A percentile compares a stretch with the other conserved stretches of the same genome.
phyloP scores from a whole-genome alignment of 331 rosid genomes.

The Telfairia occidentalis region DNA sequence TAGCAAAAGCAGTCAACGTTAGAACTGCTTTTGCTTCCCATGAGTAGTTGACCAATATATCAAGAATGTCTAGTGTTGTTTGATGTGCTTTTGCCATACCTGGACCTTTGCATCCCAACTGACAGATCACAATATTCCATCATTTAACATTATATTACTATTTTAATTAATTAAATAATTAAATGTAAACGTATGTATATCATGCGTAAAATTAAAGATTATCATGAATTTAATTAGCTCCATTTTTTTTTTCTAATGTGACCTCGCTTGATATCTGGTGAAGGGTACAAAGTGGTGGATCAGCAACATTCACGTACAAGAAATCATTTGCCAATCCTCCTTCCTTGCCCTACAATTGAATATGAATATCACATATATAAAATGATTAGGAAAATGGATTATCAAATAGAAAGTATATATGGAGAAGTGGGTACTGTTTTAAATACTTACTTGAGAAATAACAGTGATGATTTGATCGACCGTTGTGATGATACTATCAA shows the following conservation, averaged over 20 bases:
- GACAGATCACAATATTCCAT: neutral
- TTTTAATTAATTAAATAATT: no score
- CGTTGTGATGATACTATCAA: neutral
- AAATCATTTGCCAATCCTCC: neutral
- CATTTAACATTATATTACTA: no score
- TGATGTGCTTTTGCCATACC: neutral
- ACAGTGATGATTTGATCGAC: neutral
- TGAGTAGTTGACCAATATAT: neutral
- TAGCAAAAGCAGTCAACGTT: neutral
- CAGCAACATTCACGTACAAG: neutral
- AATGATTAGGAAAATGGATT: neutral
- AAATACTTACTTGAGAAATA: neutral
- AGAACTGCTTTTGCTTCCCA: slow-evolving; percentile 2
- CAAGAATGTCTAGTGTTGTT: neutral
- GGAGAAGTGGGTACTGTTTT: no score
- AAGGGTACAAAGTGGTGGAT: neutral
- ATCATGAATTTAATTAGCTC: neutral
- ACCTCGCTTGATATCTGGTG: neutral
- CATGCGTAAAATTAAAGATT: no score
- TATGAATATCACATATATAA: neutral
- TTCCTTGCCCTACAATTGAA: neutral
- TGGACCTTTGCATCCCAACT: neutral
- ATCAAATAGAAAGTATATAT: neutral
- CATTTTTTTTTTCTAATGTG: neutral
- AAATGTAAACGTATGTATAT: no score